Evolutionary conservation across 2,329 filamentous ascomycete genomes (phyloP).

Genomic region (Fusarium penzigii): DNA sequence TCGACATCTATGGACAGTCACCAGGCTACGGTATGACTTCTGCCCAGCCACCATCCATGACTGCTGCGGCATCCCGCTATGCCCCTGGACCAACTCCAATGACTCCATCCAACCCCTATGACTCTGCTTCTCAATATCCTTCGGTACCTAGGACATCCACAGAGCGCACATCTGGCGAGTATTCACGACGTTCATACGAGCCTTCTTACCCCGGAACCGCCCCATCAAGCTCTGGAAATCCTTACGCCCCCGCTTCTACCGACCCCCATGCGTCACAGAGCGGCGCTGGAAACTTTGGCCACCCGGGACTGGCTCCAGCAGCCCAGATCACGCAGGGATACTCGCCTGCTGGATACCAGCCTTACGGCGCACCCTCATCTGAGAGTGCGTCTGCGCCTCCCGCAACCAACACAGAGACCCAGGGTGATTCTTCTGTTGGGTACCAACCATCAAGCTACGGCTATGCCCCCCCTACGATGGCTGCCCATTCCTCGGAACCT

Average conservation of each 20-base stretch:
- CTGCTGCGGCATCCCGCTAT: slow-evolving; percentile 42
- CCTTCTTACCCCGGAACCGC: slow-evolving; percentile 27
- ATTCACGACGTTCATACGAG: slow-evolving; percentile 39
- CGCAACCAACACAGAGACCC: slow-evolving; percentile 8
- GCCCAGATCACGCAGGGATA: slow-evolving; percentile 27
- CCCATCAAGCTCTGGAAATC: slow-evolving; percentile 11
- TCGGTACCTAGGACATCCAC: slow-evolving; percentile 36
- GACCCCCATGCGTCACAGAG: slow-evolving; percentile 10
- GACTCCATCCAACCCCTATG: slow-evolving; percentile 30
- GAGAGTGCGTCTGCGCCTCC: slow-evolving; percentile 19
- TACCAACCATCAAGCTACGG: slow-evolving; percentile 53
- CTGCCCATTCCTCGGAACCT: slow-evolving; percentile 18
- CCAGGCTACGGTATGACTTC: slow-evolving; percentile 33
- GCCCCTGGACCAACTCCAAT: slow-evolving; percentile 29
- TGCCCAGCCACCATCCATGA: slow-evolving; percentile 34
- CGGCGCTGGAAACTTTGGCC: slow-evolving; percentile 3
- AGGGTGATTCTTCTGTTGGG: slow-evolving; percentile 25
- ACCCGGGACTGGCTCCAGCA: slow-evolving; percentile 23
- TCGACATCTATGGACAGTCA: slow-evolving; percentile 68
- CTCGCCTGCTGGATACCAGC: slow-evolving; percentile 28
- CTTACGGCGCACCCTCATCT: slow-evolving; percentile 30
- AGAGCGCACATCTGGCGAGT: slow-evolving; percentile 34
- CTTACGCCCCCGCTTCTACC: slow-evolving; percentile 21
- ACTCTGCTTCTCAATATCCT: slow-evolving; percentile 51
- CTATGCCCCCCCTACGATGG: slow-evolving; percentile 50